phyloP scores from a whole-genome alignment of 805 yeast species.

The Tetrapisispora fleetii region DNA sequence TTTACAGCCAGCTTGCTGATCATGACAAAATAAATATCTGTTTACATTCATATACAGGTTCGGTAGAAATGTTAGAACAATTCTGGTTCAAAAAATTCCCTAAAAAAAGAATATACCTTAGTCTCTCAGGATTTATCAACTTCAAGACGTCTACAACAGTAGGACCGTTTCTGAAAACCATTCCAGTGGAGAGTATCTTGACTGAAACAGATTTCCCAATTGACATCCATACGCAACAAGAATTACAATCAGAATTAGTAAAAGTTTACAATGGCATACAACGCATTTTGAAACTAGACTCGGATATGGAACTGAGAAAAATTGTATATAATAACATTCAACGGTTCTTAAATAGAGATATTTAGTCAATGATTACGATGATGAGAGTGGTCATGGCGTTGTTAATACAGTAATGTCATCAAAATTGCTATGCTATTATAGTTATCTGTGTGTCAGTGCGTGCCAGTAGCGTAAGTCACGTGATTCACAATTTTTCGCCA shows the following conservation, averaged over 20 bases:
- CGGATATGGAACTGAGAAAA: conserved; percentile 3
- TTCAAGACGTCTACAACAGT: conserved; percentile 8
- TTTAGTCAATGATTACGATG: no score
- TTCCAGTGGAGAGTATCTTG: conserved; percentile 33
- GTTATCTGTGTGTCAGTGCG: no score
- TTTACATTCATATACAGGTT: conserved; percentile 82
- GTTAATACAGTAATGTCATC: no score
- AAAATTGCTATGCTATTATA: no score
- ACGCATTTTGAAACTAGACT: conserved; percentile 1
- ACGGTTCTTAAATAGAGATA: background rate
- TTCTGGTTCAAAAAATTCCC: conserved; percentile 31
- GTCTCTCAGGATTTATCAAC: conserved; percentile 23
- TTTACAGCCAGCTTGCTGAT: conserved; percentile 19
- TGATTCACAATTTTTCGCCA: no score
- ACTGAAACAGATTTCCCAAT: conserved; percentile 45
- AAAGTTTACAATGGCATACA: conserved; percentile 8
- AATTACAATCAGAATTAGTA: conserved; percentile 8
- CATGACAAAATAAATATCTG: conserved; percentile 33
- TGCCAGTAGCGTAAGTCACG: no score
- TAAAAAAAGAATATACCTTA: conserved; percentile 22
- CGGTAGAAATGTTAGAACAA: conserved; percentile 51
- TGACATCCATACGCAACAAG: conserved; percentile 1
- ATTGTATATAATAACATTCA: conserved; percentile 13
- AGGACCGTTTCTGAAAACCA: conserved; percentile 17
- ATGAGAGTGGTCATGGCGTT: no score